Base-by-base conservation (phyloP, 2,329 filamentous ascomycete species). In the Macroventuria anomochaeta region DNA sequence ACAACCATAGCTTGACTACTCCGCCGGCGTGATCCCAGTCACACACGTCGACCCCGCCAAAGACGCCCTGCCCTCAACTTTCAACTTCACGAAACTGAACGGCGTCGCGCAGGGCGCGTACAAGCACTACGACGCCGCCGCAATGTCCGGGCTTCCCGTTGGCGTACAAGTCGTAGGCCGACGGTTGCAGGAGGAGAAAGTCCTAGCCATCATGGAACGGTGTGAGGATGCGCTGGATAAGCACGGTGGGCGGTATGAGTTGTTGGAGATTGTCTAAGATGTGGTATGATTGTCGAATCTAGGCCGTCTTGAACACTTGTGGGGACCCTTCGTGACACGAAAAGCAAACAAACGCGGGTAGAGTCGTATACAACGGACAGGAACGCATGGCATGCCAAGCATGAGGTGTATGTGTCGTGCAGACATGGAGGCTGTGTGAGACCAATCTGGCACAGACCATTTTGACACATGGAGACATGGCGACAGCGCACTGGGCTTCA, bases 71-170 rank as follows among this genome's bases (percentile, higher is more conserved):
- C 85, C 91, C 0, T 63, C 77, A 0, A 76, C 75, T 1, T 90
- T 88, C 73, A 83, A 82, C 26, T 72, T 87, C 39, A 81, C 79
- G 50, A 84, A 84, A 48, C 80, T 93, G 43, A 95, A 96, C 62
- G 88, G 89, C 3, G 85, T 97, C 7, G 91, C 91, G 0, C 81
- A 82, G 53, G 91, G 93, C 2, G 93, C 91, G 0, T 96, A 95
- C 74, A 91, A 89, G 75, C 82, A 91, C 64, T 97, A 97, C 71
- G 85, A 97, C 71, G 87, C 91, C 0, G 77, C 80, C 12, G 86
- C 85, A 53, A 97, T 97, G 93, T 88, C 91, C 39, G 93, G 92
- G 0, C 78, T 97, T 33, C 93, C 93, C 0, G 91, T 96, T 0
- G 93, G 85, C 0, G 87, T 97, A 7, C 92, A 96, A 74, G 81